These are phyloP conservation scores for Iris pallida DNA, from an alignment of 116 monocot species.

Conservation along the genomic window DNA sequence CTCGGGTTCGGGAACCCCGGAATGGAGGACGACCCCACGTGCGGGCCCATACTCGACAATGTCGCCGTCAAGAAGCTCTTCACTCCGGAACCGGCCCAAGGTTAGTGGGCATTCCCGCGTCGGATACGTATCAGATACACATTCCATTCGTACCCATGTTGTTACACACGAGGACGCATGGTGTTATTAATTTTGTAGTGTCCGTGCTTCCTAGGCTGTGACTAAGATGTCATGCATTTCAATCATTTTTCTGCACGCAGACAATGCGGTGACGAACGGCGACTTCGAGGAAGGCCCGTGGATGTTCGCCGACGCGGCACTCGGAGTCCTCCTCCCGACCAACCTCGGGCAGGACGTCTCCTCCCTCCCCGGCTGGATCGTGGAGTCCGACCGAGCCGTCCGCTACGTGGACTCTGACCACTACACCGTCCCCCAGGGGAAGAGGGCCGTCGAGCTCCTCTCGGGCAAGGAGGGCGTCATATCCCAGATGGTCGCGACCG, in stretches of 20 bases:
- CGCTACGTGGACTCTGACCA: conserved; percentile 80
- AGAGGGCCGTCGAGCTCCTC: conserved; percentile 86
- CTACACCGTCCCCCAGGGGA: conserved; percentile 74
- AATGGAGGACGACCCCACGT: conserved; percentile 94
- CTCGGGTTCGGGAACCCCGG: conserved; percentile 74
- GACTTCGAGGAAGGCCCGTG: conserved; percentile 96
- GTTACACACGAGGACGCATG: too few relatives aligned
- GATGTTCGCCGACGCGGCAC: conserved; percentile 62
- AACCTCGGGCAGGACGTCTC: conserved; percentile 72
- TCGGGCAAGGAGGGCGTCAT: conserved; percentile 95
- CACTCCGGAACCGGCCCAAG: conserved; percentile 54
- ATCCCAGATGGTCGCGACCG: conserved; percentile 87
- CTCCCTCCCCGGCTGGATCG: conserved; percentile 72
- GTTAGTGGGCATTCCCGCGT: too few relatives aligned
- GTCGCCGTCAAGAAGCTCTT: conserved; percentile 90
- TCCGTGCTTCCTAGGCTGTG: too few relatives aligned
- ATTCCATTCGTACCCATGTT: too few relatives aligned
- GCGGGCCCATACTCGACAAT: conserved; percentile 85
- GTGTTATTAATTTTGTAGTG: too few relatives aligned
- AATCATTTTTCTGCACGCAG: conserved; percentile 20
- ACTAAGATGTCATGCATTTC: too few relatives aligned
- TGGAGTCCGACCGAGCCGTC: conserved; percentile 91
- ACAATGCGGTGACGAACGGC: conserved; percentile 64
- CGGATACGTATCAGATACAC: too few relatives aligned
- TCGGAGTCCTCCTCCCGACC: conserved; percentile 85